Conservation (phyloP, 306 rosid species). For the Rubus parviflorus region DNA sequence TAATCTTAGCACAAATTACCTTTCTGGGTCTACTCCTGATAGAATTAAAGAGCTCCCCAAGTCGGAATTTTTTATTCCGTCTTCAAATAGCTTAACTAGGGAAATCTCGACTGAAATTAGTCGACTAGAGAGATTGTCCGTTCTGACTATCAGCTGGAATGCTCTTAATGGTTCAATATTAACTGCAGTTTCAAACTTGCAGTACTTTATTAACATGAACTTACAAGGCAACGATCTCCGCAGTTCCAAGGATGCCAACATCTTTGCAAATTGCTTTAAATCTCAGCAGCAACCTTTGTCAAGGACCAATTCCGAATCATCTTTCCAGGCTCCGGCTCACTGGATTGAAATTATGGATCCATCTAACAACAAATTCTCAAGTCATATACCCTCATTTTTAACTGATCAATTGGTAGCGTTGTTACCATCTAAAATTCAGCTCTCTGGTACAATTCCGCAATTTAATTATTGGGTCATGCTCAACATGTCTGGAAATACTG, state of each 20-base stretch:
- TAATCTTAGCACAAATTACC: constrained; percentile 28
- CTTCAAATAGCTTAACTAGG: constrained; percentile 45
- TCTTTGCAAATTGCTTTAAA: constrained; percentile 59
- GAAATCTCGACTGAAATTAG: constrained; percentile 58
- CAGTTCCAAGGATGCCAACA: constrained; percentile 58
- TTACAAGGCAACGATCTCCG: constrained; percentile 54
- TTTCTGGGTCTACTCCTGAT: constrained; percentile 45
- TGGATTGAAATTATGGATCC: constrained; percentile 50
- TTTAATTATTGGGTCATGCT: too few species aligned
- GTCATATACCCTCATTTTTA: constrained; percentile 40
- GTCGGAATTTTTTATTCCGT: constrained; percentile 57
- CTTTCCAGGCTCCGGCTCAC: constrained; percentile 31
- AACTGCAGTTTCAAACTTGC: constrained; percentile 34
- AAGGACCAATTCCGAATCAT: constrained; percentile 43
- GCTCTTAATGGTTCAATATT: constrained; percentile 21
- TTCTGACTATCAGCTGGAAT: too few species aligned
- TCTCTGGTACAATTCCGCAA: constrained; percentile 33
- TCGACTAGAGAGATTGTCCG: too few species aligned
- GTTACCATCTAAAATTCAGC: constrained; percentile 49
- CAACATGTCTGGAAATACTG: too few species aligned
- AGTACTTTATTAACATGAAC: constrained; percentile 30
- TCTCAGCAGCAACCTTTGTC: constrained; percentile 63
- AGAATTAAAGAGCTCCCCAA: constrained; percentile 53
- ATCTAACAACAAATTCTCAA: constrained; percentile 60
- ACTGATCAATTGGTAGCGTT: constrained; percentile 15